phyloP scores from a whole-genome alignment of 139 green algal species.

The Chlamydomonas applanata region DNA sequence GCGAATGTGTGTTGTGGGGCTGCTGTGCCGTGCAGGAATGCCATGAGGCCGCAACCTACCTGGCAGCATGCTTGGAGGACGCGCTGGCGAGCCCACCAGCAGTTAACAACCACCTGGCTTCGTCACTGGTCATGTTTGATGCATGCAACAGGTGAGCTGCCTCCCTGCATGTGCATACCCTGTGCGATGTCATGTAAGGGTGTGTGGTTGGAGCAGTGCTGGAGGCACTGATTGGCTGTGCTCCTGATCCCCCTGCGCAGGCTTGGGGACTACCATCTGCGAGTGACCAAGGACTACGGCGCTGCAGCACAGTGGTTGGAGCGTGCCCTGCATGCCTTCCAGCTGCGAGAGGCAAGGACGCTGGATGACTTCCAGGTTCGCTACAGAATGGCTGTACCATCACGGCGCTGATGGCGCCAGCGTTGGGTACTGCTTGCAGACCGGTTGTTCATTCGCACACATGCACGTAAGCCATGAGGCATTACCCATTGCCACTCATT shows the following conservation, averaged over 20 bases:
- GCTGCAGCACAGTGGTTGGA: not conserved
- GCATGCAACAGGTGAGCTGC: slow-evolving; percentile 5
- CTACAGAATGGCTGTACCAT: not conserved
- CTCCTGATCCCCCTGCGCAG: not conserved
- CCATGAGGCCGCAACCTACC: no score
- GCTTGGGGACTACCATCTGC: slow-evolving; percentile 6
- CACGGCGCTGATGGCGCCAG: not conserved
- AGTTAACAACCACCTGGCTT: no score
- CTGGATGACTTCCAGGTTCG: not conserved
- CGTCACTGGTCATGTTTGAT: not conserved
- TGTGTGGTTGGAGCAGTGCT: not conserved
- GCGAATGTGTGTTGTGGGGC: not conserved
- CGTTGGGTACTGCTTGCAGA: not conserved
- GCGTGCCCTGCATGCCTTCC: not conserved
- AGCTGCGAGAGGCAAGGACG: not conserved
- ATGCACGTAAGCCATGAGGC: no score
- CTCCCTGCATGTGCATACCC: not conserved
- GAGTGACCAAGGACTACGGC: slow-evolving; percentile 6
- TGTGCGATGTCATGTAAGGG: not conserved
- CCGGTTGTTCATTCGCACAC: no score
- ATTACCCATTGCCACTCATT: no score
- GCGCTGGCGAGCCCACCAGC: no score
- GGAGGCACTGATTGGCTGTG: not conserved
- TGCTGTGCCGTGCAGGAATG: not conserved
- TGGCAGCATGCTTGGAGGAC: no score